phyloP scores from a whole-genome alignment of 78 protist species.

The Dictyostelium citrinum region DNA sequence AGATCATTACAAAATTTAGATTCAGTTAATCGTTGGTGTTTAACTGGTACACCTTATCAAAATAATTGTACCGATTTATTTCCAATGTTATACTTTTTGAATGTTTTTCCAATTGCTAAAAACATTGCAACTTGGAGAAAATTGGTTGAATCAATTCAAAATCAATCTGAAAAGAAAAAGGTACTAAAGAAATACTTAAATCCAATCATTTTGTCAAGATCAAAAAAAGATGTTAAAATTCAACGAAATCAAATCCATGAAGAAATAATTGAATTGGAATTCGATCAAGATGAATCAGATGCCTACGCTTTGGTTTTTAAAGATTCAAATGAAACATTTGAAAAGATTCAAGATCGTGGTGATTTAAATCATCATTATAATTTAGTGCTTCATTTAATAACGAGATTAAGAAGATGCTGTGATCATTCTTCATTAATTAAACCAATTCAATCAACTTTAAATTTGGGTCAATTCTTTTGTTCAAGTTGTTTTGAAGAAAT shows the following conservation, averaged over 20 bases:
- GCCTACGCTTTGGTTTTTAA: not conserved
- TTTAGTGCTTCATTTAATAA: not conserved
- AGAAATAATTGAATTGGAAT: not conserved
- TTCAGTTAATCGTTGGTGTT: conserved; percentile 75
- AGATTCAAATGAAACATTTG: not conserved
- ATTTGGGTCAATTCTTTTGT: not conserved
- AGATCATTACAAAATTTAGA: not conserved
- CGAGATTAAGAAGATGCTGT: not conserved
- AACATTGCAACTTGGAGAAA: not conserved
- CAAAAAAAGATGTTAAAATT: not conserved
- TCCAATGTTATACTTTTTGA: conserved; percentile 60
- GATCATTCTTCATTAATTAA: not conserved
- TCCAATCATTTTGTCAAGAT: conserved; percentile 37
- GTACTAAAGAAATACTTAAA: not conserved
- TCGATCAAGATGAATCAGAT: not conserved
- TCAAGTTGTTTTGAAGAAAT: not conserved
- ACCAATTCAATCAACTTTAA: not conserved
- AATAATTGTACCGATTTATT: conserved; percentile 83
- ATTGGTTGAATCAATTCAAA: not conserved
- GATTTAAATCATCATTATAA: not conserved
- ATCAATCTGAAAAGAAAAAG: not conserved
- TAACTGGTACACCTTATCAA: conserved; percentile 89
- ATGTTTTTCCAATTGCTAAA: conserved; percentile 6
- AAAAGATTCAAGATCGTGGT: not conserved
- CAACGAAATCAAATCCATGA: not conserved